Conservation (phyloP, 1,284 basidiomycete species). For the Termitomyces sp. region DNA sequence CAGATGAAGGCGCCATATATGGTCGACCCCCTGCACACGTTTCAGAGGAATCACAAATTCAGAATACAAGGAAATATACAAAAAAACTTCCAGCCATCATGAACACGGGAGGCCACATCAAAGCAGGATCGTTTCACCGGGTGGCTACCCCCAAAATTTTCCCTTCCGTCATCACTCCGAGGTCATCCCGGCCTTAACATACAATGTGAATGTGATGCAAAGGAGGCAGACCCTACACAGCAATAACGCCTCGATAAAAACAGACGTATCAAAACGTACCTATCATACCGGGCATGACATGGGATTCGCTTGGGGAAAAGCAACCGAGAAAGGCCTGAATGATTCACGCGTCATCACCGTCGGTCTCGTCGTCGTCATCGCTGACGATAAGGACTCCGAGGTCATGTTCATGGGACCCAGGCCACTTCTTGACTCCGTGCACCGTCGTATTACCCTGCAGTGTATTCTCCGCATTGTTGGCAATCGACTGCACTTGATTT, state of each 20-base stretch:
- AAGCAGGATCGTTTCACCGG: not conserved
- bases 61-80: conserved; percentile 14
- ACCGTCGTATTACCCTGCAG: not conserved
- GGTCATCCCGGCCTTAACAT: not conserved
- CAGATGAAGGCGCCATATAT: conserved; percentile 13
- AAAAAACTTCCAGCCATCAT: conserved; percentile 20
- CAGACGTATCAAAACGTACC: conserved; percentile 28
- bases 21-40: conserved; percentile 5
- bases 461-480: not conserved
- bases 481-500: conserved; percentile 1
- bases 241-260: conserved; percentile 10
- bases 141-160: not conserved
- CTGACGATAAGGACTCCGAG: conserved; percentile 43
- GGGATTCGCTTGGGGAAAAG: not conserved
- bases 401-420: conserved; percentile 31
- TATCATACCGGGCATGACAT: conserved; percentile 11
- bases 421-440: conserved; percentile 31
- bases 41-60: conserved; percentile 16
- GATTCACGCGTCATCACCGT: conserved; percentile 7
- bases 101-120: not conserved
- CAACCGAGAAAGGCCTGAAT: not conserved
- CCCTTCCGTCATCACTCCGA: not conserved
- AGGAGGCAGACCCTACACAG: not conserved
- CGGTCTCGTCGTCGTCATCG: conserved; percentile 40
- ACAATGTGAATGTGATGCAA: not conserved